Percentiles rank a stretch among this genome's conserved stretches.
phyloP scores from a whole-genome alignment of 2,329 filamentous ascomycete genomes.

The Ambrosiella cleistominuta region DNA sequence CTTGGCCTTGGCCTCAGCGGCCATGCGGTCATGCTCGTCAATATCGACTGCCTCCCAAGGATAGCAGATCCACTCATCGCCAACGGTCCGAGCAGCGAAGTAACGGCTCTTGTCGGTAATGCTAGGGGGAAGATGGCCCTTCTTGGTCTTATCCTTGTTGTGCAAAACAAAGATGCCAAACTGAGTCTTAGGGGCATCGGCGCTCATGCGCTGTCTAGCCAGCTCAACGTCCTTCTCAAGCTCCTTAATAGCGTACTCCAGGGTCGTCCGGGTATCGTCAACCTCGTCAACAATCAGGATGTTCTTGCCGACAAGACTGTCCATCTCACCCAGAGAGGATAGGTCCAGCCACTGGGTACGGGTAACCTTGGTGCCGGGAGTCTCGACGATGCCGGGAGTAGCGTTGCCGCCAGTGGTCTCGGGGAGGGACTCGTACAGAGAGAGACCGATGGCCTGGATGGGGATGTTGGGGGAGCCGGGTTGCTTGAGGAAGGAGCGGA shows the following conservation, averaged over 20 bases:
- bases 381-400: constrained; percentile 38
- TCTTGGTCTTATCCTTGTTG: constrained; percentile 97
- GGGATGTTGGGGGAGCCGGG: constrained; percentile 82
- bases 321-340: constrained; percentile 63
- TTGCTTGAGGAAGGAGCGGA: constrained; percentile 91
- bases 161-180: constrained; percentile 95
- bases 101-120: constrained; percentile 63
- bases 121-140: constrained; percentile 62
- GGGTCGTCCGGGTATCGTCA: constrained; percentile 82
- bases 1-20: constrained; percentile 28
- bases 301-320: constrained; percentile 77
- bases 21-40: constrained; percentile 68
- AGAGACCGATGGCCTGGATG: constrained; percentile 96
- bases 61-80: constrained; percentile 98
- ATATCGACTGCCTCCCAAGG: constrained; percentile 95
- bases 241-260: constrained; percentile 86
- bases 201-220: constrained; percentile 56
- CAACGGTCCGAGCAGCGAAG: constrained; percentile 68
- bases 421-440: constrained; percentile 75
- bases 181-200: constrained; percentile 50
- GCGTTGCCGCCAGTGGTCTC: constrained; percentile 31
- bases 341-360: constrained; percentile 97
- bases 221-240: constrained; percentile 83
- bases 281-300: constrained; percentile 90
- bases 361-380: constrained; percentile 80